A percentile compares a stretch with the other conserved stretches of the same genome.
These are phyloP conservation scores for Arthrobotrys sinensis DNA, from an alignment of 2,329 filamentous ascomycete species.

Conservation along the genomic window DNA sequence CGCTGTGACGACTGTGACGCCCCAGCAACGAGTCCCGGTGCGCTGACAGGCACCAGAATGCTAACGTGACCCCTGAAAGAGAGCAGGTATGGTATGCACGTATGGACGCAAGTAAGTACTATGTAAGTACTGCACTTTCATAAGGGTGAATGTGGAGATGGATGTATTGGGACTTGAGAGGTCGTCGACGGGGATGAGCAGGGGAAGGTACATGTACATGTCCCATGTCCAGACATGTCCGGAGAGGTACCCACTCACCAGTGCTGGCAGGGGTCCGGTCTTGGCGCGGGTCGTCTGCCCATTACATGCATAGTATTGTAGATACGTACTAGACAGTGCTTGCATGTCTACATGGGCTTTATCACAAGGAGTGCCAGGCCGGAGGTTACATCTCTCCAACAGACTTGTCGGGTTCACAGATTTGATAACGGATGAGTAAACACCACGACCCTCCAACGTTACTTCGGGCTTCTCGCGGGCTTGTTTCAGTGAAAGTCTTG, in stretches of 20 bases:
- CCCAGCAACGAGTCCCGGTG: background rate
- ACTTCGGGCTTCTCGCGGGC: conserved; percentile 9
- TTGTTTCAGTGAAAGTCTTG: conserved; percentile 21
- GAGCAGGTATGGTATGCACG: too few relatives aligned
- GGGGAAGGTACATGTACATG: background rate
- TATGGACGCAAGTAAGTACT: too few relatives aligned
- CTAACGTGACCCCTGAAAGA: background rate
- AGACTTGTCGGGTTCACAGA: background rate
- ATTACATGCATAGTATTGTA: too few relatives aligned
- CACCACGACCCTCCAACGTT: conserved; percentile 12
- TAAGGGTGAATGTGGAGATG: too few relatives aligned
- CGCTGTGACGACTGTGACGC: conserved; percentile 33
- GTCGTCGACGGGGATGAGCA: background rate
- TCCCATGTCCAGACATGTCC: too few relatives aligned
- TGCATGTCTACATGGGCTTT: background rate
- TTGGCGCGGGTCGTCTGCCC: background rate
- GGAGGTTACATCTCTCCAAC: conserved; percentile 2
- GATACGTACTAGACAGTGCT: too few relatives aligned
- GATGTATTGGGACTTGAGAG: background rate
- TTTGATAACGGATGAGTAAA: conserved; percentile 19
- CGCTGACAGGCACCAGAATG: background rate
- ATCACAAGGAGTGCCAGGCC: background rate
- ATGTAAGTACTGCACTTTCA: too few relatives aligned
- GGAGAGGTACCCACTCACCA: conserved; percentile 21
- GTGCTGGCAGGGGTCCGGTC: background rate